Conservation (phyloP, 345 rosid species). For the Ricinus communis region DNA sequence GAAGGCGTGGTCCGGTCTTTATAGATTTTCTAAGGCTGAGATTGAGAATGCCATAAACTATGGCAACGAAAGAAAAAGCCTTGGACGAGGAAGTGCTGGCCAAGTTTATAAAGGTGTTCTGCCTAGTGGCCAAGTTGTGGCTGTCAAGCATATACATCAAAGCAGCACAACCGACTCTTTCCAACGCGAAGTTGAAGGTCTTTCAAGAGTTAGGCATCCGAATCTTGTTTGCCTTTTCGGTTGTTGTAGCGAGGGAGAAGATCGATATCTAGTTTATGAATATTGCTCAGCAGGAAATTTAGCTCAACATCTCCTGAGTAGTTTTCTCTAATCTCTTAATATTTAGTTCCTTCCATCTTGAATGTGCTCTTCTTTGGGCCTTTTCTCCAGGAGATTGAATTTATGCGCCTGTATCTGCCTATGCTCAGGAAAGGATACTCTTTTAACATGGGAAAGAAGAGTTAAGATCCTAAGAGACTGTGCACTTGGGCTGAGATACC, state of each 20-base stretch:
- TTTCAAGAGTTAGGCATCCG: slow-evolving; percentile 56
- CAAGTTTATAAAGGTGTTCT: slow-evolving; percentile 55
- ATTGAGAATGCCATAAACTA: slow-evolving; percentile 52
- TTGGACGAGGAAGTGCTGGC: slow-evolving; percentile 64
- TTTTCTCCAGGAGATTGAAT: too few relatives aligned
- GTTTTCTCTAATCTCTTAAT: not conserved
- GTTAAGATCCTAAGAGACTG: slow-evolving; percentile 57
- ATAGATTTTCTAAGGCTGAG: slow-evolving; percentile 54
- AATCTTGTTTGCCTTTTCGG: slow-evolving; percentile 64
- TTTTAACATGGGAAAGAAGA: slow-evolving; percentile 57
- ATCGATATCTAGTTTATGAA: slow-evolving; percentile 62
- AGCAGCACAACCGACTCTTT: slow-evolving; percentile 44
- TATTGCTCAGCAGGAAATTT: slow-evolving; percentile 58
- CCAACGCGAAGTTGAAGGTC: slow-evolving; percentile 54
- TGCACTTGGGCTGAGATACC: slow-evolving; percentile 53
- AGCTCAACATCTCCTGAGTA: slow-evolving; percentile 58
- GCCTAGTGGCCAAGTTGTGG: slow-evolving; percentile 62
- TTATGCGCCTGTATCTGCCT: not conserved
- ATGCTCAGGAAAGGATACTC: slow-evolving; percentile 44
- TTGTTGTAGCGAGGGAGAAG: slow-evolving; percentile 49
- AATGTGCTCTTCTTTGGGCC: too few relatives aligned
- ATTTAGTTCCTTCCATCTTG: not conserved
- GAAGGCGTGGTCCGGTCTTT: slow-evolving; percentile 44
- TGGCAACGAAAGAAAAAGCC: slow-evolving; percentile 26
- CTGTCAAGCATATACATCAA: slow-evolving; percentile 51